Conservation (phyloP, 2,329 filamentous ascomycete species). For the Fusarium verrucosum region DNA sequence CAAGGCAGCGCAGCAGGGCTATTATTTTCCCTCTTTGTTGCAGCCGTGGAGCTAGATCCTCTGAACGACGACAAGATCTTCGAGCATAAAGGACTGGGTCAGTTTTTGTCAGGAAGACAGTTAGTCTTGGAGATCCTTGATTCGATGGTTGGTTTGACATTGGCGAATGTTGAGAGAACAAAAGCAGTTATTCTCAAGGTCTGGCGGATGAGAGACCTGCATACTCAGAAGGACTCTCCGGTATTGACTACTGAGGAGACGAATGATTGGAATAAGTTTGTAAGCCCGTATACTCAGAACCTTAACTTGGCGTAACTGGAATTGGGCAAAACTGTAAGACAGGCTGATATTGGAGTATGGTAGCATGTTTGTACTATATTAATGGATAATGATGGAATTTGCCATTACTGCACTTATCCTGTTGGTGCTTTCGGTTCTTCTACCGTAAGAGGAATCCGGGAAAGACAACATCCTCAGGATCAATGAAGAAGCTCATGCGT, state of each 20-base stretch:
- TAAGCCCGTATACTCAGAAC: constrained; percentile 44
- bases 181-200: constrained; percentile 58
- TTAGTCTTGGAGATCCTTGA: constrained; percentile 40
- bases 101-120: constrained; percentile 19
- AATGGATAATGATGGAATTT: constrained; percentile 19
- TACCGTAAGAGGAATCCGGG: constrained; percentile 28
- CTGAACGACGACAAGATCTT: constrained; percentile 24
- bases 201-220: constrained; percentile 55
- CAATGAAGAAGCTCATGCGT: constrained; percentile 34
- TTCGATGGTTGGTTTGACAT: constrained; percentile 52
- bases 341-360: accelerated
- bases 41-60: constrained; percentile 35
- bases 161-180: constrained; percentile 56
- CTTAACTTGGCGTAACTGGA: constrained; percentile 39
- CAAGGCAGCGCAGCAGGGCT: constrained; percentile 35
- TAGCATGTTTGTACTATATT: neutral
- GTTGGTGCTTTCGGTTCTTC: no score
- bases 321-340: neutral
- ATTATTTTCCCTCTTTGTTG: constrained; percentile 36
- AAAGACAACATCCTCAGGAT: constrained; percentile 14
- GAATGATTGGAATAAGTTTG: constrained; percentile 44
- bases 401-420: no score
- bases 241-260: neutral
- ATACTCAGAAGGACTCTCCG: constrained; percentile 8
- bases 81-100: neutral